phyloP scores from a whole-genome alignment of 73 alveolate genomes.

The Durusdinium trenchii region DNA sequence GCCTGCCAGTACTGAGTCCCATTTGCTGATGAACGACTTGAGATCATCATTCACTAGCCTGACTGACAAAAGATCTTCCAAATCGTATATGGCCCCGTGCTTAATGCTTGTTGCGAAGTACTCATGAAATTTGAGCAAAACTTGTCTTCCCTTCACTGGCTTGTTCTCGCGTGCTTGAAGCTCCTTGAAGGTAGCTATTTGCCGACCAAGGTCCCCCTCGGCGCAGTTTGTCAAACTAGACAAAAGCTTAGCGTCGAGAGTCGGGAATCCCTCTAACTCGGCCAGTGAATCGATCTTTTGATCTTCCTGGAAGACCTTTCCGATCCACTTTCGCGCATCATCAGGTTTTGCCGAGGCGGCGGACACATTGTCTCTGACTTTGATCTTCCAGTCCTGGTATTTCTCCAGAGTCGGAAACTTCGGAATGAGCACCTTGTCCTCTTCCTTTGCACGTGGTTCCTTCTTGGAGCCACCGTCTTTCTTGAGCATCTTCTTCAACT shows the following conservation, averaged over 20 bases:
- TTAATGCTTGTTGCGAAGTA: not conserved
- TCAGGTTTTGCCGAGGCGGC: not conserved
- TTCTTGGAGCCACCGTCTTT: not conserved
- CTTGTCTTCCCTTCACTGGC: not conserved
- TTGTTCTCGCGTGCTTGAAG: not conserved
- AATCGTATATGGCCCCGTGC: too few species aligned
- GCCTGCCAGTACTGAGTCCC: not conserved
- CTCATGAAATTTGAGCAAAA: not conserved
- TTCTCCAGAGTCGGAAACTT: not conserved
- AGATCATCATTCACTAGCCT: too few species aligned
- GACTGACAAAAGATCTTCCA: too few species aligned
- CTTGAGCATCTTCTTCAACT: too few species aligned
- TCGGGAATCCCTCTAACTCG: not conserved
- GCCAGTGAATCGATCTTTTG: not conserved
- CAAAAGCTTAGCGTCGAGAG: conserved; percentile 28
- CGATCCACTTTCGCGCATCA: not conserved
- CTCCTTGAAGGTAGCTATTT: not conserved
- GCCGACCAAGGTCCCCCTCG: not conserved
- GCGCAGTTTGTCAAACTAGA: not conserved
- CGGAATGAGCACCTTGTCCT: not conserved
- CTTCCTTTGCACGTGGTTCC: not conserved
- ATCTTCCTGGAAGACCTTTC: not conserved
- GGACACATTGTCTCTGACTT: not conserved
- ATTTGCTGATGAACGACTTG: too few species aligned
- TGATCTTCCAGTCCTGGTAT: conserved; percentile 3